Evolutionary conservation across 163 green algal species (phyloP), one percentile per base, ranked within the genome.

Genomic region (Chloroidium sp.): DNA sequence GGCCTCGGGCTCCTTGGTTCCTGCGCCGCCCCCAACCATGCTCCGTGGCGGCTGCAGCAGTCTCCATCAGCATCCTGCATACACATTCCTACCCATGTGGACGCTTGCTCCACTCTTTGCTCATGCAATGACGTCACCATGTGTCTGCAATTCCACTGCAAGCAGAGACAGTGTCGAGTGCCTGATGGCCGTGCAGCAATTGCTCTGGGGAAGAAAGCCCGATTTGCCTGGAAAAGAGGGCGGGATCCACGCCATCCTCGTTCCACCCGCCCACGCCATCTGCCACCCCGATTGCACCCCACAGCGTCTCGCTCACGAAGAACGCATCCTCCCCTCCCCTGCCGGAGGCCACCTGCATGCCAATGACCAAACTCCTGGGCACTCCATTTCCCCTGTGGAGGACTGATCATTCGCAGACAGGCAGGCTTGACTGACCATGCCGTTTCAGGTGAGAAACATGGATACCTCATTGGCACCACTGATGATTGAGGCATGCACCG

Each of bases 201-300:
- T 72, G 6, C 64, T 72, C 8, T 72, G 64, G 64, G 64, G 64
- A 72, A 72, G 8, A 10, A 72, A 10, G 6, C 64, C 6, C 6
- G 64, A 72, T 72, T 72, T 72, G 6, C 69, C 86, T 82, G 1
- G 91, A 84, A 84, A 95, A 97, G 12, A 88, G 80, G 6, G 90
- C 90, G 1, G 94, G 86, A 84, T 98, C 91, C 0, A 98, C 85
- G 4, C 93, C 93, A 13, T 95, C 88, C 61, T 92, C 85, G n/a
- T 88, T 88, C 95, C 96, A 99, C 60, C 94, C 92, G 75, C 96
- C 93, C 67, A 99, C 96, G 57, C 96, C 96, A 84, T 99, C 96
- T 2, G 96, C 95, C 58, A 99, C 91, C 64, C 94, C 96, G 36
- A 97, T 77, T 0, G 87, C 91, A 6, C 89, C 90, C n/a, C 83